Evolutionary conservation across 441 rosid genomes (phyloP).

Genomic region (Populus hybrid): DNA sequence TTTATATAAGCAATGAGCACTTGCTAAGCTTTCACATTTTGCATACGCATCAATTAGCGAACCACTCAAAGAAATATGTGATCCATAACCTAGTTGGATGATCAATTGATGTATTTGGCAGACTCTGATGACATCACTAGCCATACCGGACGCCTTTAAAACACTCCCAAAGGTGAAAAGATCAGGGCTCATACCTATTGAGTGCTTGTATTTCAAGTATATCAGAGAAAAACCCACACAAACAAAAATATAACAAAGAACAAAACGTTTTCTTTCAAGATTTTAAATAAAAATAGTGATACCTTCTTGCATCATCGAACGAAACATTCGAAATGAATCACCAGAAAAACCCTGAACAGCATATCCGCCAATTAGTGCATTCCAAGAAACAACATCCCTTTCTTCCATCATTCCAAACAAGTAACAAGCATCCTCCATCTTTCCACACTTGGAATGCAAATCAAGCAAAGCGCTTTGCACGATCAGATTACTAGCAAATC

Average conservation of each 20-base stretch:
- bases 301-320: conserved; percentile 64
- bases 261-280: neutral
- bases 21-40: conserved; percentile 50
- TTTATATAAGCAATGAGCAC: conserved; percentile 43
- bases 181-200: conserved; percentile 57
- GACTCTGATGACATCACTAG: conserved; percentile 32
- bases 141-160: conserved; percentile 50
- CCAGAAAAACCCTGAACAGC: conserved; percentile 33
- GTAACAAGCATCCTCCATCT: conserved; percentile 42
- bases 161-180: conserved; percentile 62
- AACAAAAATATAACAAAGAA: neutral
- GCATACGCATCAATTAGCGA: conserved; percentile 60
- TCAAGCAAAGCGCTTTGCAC: conserved; percentile 69
- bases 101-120: conserved; percentile 55
- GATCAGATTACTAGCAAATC: conserved; percentile 43
- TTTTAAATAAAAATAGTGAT: conserved; percentile 3
- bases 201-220: conserved; percentile 17
- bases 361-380: conserved; percentile 61
- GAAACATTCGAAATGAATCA: conserved; percentile 47
- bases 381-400: conserved; percentile 68
- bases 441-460: conserved; percentile 61
- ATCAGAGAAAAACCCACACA: neutral
- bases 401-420: conserved; percentile 47
- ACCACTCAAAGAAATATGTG: conserved; percentile 40
- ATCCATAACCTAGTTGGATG: conserved; percentile 40